Base-by-base conservation (phyloP, 2,329 filamentous ascomycete genomes). In the Ophiostoma australiae region DNA sequence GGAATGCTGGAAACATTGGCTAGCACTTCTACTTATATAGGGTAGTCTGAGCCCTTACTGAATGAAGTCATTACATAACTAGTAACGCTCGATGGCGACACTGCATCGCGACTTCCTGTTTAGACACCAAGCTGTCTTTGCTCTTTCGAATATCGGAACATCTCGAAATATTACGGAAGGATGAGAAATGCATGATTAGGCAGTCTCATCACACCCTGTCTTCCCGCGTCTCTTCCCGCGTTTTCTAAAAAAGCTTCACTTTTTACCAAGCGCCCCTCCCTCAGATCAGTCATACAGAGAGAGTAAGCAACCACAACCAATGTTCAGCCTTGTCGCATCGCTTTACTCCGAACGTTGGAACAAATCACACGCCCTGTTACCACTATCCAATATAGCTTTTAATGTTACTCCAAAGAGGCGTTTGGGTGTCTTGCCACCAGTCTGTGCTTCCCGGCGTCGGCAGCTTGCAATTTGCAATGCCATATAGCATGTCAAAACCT, bases 41-140 rank as follows among this genome's bases (percentile, higher is more conserved):
- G 33, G 6, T 65, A 33, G 4, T 5, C 11, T 3, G 5, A 4
- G 0, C 0, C 1, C 15, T 8, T 13, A 3, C 20, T 1, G 8
- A 15, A 8, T 5, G 15, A 7, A n/a, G 3, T 37, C 1, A 31
- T n/a, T 27, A 58, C 52, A 23, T 27, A 58, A 58, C 4, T 4
- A 55, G 48, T 27, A 55, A 11, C n/a, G 7, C 44, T 41, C 44
- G 17, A 4, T 20, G 17, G 7, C 44, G n/a, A 52, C 44, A 52
- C 17, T 5, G 17, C 20, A 48, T 48, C 44, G 17, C 44, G 23
- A 27, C 23, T 11, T 27, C 23, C n/a, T 61, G 10, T 61, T 61
- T 61, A 13, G 15, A 48, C 8, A 48, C 6, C 4, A 20, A 5
- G 20, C 20, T n/a, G 44, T 48, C 1, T 15, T 48, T 48, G 44